These are phyloP conservation scores for Amphichorda felina DNA, from an alignment of 2,329 filamentous ascomycete species.

Conservation along the genomic window DNA sequence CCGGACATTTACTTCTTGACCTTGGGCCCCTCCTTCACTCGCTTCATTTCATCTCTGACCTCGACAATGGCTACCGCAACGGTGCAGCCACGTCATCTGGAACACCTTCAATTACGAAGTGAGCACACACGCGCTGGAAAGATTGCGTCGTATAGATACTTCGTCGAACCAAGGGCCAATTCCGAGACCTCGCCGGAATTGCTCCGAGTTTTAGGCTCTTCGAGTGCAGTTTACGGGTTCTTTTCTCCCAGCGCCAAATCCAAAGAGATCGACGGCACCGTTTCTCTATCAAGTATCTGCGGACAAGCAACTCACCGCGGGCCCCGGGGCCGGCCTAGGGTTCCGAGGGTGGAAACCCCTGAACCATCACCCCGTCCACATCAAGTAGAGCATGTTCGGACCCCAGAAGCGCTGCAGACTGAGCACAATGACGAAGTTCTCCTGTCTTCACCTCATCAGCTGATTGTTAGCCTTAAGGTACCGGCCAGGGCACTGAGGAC, in stretches of 20 bases:
- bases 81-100: slow-evolving; percentile 18
- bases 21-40: slow-evolving; percentile 21
- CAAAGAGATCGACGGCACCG: not conserved
- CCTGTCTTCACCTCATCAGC: too few relatives aligned
- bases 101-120: slow-evolving; percentile 20
- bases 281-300: slow-evolving; percentile 13
- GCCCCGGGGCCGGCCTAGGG: too few relatives aligned
- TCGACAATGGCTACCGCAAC: slow-evolving; percentile 17
- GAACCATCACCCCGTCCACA: too few relatives aligned
- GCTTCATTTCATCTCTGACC: slow-evolving; percentile 23
- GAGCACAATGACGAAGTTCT: too few relatives aligned
- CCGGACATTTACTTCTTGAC: slow-evolving; percentile 23
- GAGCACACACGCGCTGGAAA: slow-evolving; percentile 23
- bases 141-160: slow-evolving; percentile 22
- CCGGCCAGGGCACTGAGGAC: too few relatives aligned
- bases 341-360: too few relatives aligned
- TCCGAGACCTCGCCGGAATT: not conserved
- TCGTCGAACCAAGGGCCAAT: slow-evolving; percentile 4
- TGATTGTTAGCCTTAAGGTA: too few relatives aligned
- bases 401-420: too few relatives aligned
- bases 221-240: not conserved
- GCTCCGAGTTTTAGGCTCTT: not conserved
- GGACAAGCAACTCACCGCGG: slow-evolving; percentile 10
- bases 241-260: not conserved
- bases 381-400: not conserved